Evolutionary conservation across 192 early-diverging fungal species (phyloP), one percentile per base, ranked within the genome.

Genomic region (Phycomyces nitens): DNA sequence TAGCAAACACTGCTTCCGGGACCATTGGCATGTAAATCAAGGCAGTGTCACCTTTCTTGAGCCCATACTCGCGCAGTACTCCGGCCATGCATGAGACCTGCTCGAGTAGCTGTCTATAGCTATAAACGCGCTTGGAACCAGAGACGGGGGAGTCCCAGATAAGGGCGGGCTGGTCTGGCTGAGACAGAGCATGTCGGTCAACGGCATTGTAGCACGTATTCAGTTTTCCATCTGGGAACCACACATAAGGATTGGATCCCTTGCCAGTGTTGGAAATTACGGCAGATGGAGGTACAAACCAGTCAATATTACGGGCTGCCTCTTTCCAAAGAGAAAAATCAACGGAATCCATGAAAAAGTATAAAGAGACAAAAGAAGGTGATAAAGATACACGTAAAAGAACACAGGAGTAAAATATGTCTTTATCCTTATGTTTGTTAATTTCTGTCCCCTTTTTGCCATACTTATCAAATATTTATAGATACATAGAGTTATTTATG

Each of bases 11-110:
- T 9, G 91, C 87, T 62, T 95, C 86, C 11, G 87, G 86, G 7
- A 93, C 82, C 89, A 91, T 89, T 21, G 89, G 87, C 89, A 92
- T 91, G 77, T 91, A 94, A 21, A 96, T 79, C 40, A 94, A 62
- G 5, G 93, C 92, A 5, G 79, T 85, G 60, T 91, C 87, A 20
- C 94, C 91, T 23, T 83, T 81, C 29, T 34, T 64, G 5, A 92
- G 80, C 20, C 82, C 88, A 52, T 89, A 75, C 11, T 71, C 69
- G 9, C 67, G 64, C 39, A 94, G 73, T 24, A 91, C 82, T 8
- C 77, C 80, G 11, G 92, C 86, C 24, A 91, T 80, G 3, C 67
- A 74, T 56, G 88, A 75, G 16, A 95, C 90, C 15, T 86, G 69
- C 7, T 84, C 72, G 63, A 88, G 66, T 27, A 93, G 79, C 71